Evolutionary conservation across 768 basidiomycete genomes (phyloP).

Genomic region (Dioszegia crocea): DNA sequence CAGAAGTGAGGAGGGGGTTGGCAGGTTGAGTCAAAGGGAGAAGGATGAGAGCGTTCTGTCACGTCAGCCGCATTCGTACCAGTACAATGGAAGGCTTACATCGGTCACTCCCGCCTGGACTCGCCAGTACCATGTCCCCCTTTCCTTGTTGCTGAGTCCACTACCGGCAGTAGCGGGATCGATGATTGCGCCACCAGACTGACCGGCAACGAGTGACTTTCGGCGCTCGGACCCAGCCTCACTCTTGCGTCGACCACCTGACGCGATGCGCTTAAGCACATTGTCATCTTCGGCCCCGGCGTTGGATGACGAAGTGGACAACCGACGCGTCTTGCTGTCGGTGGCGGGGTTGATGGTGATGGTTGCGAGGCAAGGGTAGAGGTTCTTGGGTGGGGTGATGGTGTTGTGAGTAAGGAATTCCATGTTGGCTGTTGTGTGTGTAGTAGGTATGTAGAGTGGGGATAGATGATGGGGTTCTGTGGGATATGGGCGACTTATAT

Average conservation of each 20-base stretch:
- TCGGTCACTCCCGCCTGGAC: conserved; percentile 41
- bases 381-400: conserved; percentile 30
- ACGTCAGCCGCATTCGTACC: background rate
- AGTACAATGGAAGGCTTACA: conserved; percentile 14
- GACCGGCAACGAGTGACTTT: background rate
- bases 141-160: conserved; percentile 1
- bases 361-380: conserved; percentile 37
- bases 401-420: conserved; percentile 24
- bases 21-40: conserved; percentile 36
- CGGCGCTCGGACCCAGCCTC: conserved; percentile 2
- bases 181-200: conserved; percentile 8
- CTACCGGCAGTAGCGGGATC: background rate
- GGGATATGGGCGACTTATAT: background rate
- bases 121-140: conserved; percentile 41
- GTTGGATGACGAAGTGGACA: conserved; percentile 22
- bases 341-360: conserved; percentile 29
- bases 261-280: conserved; percentile 32
- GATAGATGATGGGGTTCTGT: background rate
- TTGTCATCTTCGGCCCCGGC: conserved; percentile 23
- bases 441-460: background rate
- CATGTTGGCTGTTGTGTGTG: conserved; percentile 10
- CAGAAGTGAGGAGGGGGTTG: conserved; percentile 35
- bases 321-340: conserved; percentile 15
- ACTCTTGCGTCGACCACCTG: conserved; percentile 32
- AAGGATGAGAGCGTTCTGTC: conserved; percentile 32